Base-by-base conservation (phyloP, 1,284 basidiomycete genomes). In the Trichosporon sp. region DNA sequence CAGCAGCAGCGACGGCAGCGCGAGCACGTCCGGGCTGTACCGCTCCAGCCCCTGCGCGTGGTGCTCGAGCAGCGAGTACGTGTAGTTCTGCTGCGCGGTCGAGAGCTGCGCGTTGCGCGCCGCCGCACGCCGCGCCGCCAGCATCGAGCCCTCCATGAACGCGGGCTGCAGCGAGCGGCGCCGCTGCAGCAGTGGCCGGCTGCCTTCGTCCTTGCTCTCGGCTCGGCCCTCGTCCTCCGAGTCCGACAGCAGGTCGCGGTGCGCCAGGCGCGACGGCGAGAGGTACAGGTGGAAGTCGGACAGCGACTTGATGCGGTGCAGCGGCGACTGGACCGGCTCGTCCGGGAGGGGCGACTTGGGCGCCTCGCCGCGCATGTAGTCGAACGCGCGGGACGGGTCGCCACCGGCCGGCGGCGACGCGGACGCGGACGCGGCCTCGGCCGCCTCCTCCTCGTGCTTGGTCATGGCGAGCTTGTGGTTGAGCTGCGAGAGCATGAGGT, bases 231-330 rank as follows among this genome's bases (percentile, higher is more conserved):
- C 77, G 38, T 76, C 72, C 21, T 79, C 77, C n/a, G 77, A 77
- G 65, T 79, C 78, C 13, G 77, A 74, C 13, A 81, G 68, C 2
- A 81, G 69, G 65, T 80, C 78, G 34, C 81, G 71, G 65, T 81
- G 73, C 8, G 80, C 79, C 11, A 80, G 70, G 23, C 82, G 72
- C 0, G 81, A 82, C 0, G 82, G 81, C 0, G 82, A 83, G 9
- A 83, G 76, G 69, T 83, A 81, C 0, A 83, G 78, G 51, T 80
- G 79, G 70, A 83, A 83, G 67, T 83, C 75, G 5, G 80, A 77
- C 12, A 83, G 67, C 0, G 77, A 78, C 63, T 79, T 79, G 44
- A 81, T 80, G 25, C 78, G 72, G 53, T 78, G 76, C 21, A 80
- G 38, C 2, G 76, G 34, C 13, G 60, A 35, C 29, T 29, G 29